These are phyloP conservation scores for Gracilaria domingensis DNA, from an alignment of 23 red algal species.

Conservation along the genomic window DNA sequence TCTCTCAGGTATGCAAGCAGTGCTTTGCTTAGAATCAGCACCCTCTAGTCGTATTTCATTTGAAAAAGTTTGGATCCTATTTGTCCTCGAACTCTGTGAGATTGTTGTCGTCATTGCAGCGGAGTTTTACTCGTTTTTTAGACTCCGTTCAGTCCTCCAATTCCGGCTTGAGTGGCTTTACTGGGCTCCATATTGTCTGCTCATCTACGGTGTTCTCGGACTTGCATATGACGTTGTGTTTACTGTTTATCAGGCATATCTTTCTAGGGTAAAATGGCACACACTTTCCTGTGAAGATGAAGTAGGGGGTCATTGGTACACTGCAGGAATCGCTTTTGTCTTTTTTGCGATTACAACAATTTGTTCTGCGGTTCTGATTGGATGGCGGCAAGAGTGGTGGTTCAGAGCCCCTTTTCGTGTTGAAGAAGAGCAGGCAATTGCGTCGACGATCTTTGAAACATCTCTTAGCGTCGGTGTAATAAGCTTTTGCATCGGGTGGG, in stretches of 20 bases:
- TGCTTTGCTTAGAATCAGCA: conserved; percentile 26
- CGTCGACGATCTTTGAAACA: neutral
- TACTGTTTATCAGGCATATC: neutral
- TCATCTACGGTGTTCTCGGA: neutral
- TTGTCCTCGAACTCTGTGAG: neutral
- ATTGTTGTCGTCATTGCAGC: neutral
- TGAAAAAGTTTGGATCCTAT: conserved; percentile 1
- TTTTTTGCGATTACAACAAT: neutral
- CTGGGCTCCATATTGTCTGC: conserved; percentile 7
- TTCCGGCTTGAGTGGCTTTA: neutral
- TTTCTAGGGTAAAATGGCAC: neutral
- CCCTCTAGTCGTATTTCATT: conserved; percentile 23
- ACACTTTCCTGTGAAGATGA: neutral
- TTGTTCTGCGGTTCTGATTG: neutral
- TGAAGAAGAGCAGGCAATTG: neutral
- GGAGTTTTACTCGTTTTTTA: conserved; percentile 3
- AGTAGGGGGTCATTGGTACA: neutral
- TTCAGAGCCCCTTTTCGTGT: neutral
- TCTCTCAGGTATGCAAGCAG: conserved; percentile 34
- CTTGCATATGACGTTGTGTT: neutral
- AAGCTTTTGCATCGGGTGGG: conserved; percentile 12
- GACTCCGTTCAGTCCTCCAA: neutral
- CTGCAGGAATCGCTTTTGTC: neutral
- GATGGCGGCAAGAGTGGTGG: conserved; percentile 35
- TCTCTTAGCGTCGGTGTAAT: neutral